A percentile compares a stretch with the other conserved stretches of the same genome.
Conservation (phyloP, 2,329 filamentous ascomycete species). For the Chrysosporium queenslandicum region DNA sequence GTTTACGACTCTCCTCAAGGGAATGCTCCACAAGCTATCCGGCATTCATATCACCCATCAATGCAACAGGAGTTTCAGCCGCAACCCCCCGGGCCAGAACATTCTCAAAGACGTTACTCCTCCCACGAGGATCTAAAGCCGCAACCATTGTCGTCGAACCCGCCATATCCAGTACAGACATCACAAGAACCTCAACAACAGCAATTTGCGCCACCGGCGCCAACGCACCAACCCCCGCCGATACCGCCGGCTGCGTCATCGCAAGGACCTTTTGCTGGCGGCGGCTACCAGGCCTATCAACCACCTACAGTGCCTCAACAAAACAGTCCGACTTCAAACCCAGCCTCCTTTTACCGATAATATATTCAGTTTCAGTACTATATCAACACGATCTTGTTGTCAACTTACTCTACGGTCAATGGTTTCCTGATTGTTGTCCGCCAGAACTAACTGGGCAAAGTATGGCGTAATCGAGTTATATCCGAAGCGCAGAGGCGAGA, state of each 20-base stretch:
- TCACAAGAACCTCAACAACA: slow-evolving; percentile 16
- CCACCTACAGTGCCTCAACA: slow-evolving; percentile 24
- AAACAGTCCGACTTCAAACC: slow-evolving; percentile 24
- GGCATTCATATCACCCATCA: slow-evolving; percentile 27
- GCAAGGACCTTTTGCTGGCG: slow-evolving; percentile 27
- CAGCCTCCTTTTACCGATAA: slow-evolving; percentile 33
- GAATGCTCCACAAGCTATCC: slow-evolving; percentile 22
- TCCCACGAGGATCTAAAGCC: slow-evolving; percentile 24
- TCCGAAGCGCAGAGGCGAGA: background rate
- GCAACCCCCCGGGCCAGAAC: slow-evolving; percentile 18
- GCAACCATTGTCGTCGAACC: slow-evolving; percentile 17
- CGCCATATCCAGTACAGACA: slow-evolving; percentile 26
- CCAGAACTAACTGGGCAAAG: background rate
- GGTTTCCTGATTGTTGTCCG: background rate
- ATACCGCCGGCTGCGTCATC: slow-evolving; percentile 25
- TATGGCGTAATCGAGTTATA: background rate
- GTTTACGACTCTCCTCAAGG: slow-evolving; percentile 64
- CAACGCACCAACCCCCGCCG: slow-evolving; percentile 28
- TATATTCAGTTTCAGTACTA: background rate
- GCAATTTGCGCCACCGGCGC: slow-evolving; percentile 7
- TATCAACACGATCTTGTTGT: background rate
- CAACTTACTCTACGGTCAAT: background rate
- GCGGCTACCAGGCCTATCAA: slow-evolving; percentile 32
- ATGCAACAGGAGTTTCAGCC: slow-evolving; percentile 26
- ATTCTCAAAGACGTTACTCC: slow-evolving; percentile 30